A percentile compares a stretch with the other conserved stretches of the same genome.
Conservation (phyloP, 2,329 filamentous ascomycete genomes). For the Nemania abortiva region DNA sequence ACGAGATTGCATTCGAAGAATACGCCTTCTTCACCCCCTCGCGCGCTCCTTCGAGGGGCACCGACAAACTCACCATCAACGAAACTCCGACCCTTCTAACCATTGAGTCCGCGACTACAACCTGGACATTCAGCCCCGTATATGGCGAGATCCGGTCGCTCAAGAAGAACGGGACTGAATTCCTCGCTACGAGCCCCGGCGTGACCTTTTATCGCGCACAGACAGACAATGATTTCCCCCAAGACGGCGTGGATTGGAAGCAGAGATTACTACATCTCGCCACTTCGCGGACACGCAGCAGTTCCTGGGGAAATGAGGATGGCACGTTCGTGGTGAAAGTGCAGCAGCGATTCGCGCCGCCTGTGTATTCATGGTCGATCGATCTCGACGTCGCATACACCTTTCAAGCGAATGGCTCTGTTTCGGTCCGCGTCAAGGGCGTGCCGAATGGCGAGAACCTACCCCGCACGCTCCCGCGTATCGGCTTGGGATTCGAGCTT, state of each 20-base stretch:
- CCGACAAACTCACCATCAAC: slow-evolving; percentile 40
- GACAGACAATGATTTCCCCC: slow-evolving; percentile 73
- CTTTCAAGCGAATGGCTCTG: slow-evolving; percentile 59
- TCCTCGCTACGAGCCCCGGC: slow-evolving; percentile 42
- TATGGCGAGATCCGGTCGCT: slow-evolving; percentile 46
- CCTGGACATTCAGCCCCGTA: slow-evolving; percentile 47
- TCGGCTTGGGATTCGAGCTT: slow-evolving; percentile 67
- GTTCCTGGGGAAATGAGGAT: slow-evolving; percentile 48
- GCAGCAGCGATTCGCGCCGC: slow-evolving; percentile 67
- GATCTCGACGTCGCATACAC: slow-evolving; percentile 66
- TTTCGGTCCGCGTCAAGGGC: slow-evolving; percentile 63
- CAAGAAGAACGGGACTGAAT: slow-evolving; percentile 44
- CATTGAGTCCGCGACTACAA: slow-evolving; percentile 43
- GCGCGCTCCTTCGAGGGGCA: not conserved
- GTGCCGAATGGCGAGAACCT: slow-evolving; percentile 62
- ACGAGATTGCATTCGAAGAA: slow-evolving; percentile 50
- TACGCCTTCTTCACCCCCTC: slow-evolving; percentile 40
- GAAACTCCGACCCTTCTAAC: slow-evolving; percentile 45
- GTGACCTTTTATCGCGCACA: slow-evolving; percentile 69
- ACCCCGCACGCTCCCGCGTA: slow-evolving; percentile 70
- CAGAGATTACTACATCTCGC: slow-evolving; percentile 32
- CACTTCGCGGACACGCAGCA: slow-evolving; percentile 31
- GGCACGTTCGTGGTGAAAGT: slow-evolving; percentile 58
- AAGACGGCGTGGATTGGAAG: slow-evolving; percentile 68
- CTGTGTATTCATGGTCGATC: slow-evolving; percentile 71